Base-by-base conservation (phyloP, 2,329 filamentous ascomycete genomes). In the Acephala macrosclerotiorum region DNA sequence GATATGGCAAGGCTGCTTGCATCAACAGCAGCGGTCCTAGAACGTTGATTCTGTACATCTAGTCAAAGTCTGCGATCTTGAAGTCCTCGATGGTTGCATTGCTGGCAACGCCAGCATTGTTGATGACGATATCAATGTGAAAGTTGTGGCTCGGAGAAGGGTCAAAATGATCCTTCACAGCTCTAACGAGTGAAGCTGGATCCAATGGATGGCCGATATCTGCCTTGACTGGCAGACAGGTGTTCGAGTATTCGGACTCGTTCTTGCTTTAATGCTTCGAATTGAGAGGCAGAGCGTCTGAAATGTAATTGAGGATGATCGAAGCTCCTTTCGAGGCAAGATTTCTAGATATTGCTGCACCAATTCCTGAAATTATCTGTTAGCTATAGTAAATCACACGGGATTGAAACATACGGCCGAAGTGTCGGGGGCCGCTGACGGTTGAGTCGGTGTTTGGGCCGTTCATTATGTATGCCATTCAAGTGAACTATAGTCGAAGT, bases 91-190 rank as follows among this genome's bases (percentile, higher is more conserved):
- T 79, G 36, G 81, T 76, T 72, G 89, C 86, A 79, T 95, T 95
- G 45, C 86, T 80, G 36, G 86, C 81, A 7, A 89, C 80, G 61
- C 92, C 93, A 29, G 93, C 93, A 77, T 96, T 96, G 84, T 96
- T 96, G 81, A 97, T 82, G 62, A 96, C 82, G 67, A 96, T 92
- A 79, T 96, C 92, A 74, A 97, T 84, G 72, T 89, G 87, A 75
- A 93, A 86, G 71, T 59, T 69, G 63, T 79, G 2, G 33, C 16
- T 35, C 6, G 26, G 3, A 35, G 84, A 81, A 64, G 82, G 5
- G 8, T 75, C 14, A 14, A 91, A 89, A 73, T 87, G 81, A 68
- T 86, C 81, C 70, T 86, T 83, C 3, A 87, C 83, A 0, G 83
- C 82, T 22, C 81, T 78, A 70, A 94, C 78, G 61, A 93, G 83